A percentile compares a stretch with the other conserved stretches of the same genome.
These are phyloP conservation scores for Metschnikowia dekortorum DNA, from an alignment of 805 yeast genomes.

Conservation along the genomic window DNA sequence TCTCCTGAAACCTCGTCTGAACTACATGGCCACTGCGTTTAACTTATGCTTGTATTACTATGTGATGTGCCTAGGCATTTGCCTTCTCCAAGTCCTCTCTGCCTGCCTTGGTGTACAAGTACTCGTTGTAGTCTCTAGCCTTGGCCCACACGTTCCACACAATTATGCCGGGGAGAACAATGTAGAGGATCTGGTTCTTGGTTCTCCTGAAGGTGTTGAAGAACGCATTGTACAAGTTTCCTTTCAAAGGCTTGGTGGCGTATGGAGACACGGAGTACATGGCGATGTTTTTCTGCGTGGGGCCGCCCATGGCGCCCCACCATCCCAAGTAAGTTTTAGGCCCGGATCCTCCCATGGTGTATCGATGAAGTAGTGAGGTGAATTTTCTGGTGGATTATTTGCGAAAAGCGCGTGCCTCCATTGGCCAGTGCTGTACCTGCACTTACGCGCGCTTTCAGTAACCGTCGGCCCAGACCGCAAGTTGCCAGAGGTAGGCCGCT, in stretches of 20 bases:
- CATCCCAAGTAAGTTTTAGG: constrained; percentile 87
- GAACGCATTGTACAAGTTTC: constrained; percentile 76
- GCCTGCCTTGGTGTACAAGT: constrained; percentile 96
- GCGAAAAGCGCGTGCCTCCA: constrained; percentile 14
- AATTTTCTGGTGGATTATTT: not conserved
- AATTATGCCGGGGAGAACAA: constrained; percentile 70
- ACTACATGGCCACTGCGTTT: no score
- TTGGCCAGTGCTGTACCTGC: constrained; percentile 11
- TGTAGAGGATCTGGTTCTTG: constrained; percentile 74
- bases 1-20: no score
- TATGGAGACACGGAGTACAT: constrained; percentile 89
- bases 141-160: constrained; percentile 84
- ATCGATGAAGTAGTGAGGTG: not conserved
- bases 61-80: constrained; percentile 27
- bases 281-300: constrained; percentile 80
- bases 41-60: constrained; percentile 4
- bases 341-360: constrained; percentile 62
- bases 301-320: constrained; percentile 90
- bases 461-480: not conserved
- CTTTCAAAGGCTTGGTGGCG: constrained; percentile 90
- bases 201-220: constrained; percentile 95
- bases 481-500: no score
- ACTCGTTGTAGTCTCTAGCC: constrained; percentile 88
- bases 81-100: constrained; percentile 85
- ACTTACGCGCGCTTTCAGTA: constrained; percentile 4